A percentile compares a stretch with the other conserved stretches of the same genome.
Evolutionary conservation across 2,329 filamentous ascomycete species (phyloP).

Genomic region (Cordyceps fumosorosea): DNA sequence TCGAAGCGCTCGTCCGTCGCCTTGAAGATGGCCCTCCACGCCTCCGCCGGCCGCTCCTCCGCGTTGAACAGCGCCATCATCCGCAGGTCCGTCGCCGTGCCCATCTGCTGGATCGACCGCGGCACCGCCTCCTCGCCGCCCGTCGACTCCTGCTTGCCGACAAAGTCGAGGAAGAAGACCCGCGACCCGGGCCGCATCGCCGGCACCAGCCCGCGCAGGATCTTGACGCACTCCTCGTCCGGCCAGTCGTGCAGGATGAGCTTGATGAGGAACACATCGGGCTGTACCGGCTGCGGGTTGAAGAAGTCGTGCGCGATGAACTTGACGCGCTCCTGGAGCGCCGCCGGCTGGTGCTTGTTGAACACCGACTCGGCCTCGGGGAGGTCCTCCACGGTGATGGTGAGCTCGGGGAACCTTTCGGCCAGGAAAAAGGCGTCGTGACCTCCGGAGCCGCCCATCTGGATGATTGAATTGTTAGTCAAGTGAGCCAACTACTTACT

Average conservation of each 20-base stretch:
- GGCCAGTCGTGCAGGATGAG: constrained; percentile 51
- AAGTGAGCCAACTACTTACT: not conserved
- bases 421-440: constrained; percentile 36
- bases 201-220: constrained; percentile 36
- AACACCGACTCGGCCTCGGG: constrained; percentile 29
- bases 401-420: constrained; percentile 33
- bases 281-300: constrained; percentile 30
- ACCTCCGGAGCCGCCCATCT: constrained; percentile 38
- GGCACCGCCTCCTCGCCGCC: constrained; percentile 22
- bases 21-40: constrained; percentile 39
- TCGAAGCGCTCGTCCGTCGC: constrained; percentile 39
- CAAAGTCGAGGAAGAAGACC: constrained; percentile 32
- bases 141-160: constrained; percentile 27
- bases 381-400: constrained; percentile 40
- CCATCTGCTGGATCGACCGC: constrained; percentile 31
- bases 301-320: constrained; percentile 35
- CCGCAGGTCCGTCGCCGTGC: constrained; percentile 39
- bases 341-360: constrained; percentile 27
- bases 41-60: constrained; percentile 38
- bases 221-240: constrained; percentile 34
- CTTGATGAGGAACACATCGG: constrained; percentile 47
- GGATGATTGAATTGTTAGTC: not conserved
- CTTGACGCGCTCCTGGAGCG: constrained; percentile 27
- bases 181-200: constrained; percentile 37
- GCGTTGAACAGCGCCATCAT: constrained; percentile 45